Base-by-base conservation (phyloP, 176 grass and related monocot genomes). In the Bothriochloa decipiens region DNA sequence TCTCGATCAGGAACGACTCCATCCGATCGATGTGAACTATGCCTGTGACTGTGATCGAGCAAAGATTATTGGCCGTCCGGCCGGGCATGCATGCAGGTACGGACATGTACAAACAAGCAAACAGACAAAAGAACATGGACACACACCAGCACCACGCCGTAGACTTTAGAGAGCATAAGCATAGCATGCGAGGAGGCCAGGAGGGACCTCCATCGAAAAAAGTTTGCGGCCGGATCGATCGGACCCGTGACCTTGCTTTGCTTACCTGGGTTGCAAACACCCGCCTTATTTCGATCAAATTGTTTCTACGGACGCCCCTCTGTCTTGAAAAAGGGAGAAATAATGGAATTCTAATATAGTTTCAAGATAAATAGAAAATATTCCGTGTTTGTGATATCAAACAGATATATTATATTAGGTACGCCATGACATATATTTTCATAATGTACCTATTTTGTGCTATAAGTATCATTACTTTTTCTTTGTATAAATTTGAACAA, bases 161-260 rank as follows among this genome's bases (percentile, higher is more conserved):
- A 58, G 53, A n/a, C 53, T 58, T 58, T 58, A 58, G 20, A n/a
- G 52, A 40, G 39, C 39, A 15, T 16, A 5, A 5, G 47, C 66
- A 40, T n/a, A 36, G 35, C 68, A 42, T 78, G 17, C 45, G 27
- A 65, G 16, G 53, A 58, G 2, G 53, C 35, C 35, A 4, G 29
- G 29, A 32, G 29, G 29, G 29, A 32, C 53, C 53, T n/a, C 20
- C 20, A 58, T 58, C 3, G 3, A n/a, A n/a, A 58, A 58, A 58
- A 58, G 53, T 58, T 58, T 10, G 9, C 53, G 20, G 53, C 53
- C 20, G 8, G 22, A 12, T 11, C 8, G 18, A 42, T 16, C n/a
- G 40, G 28, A 79, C 76, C 29, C 84, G 76, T 86, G 76, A 69
- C 40, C 12, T 73, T 40, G 84, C 76, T 2, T 32, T 32, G 29